Evolutionary conservation across 352 stramenopile species (phyloP).

Genomic region (Globisporangium nagaii): DNA sequence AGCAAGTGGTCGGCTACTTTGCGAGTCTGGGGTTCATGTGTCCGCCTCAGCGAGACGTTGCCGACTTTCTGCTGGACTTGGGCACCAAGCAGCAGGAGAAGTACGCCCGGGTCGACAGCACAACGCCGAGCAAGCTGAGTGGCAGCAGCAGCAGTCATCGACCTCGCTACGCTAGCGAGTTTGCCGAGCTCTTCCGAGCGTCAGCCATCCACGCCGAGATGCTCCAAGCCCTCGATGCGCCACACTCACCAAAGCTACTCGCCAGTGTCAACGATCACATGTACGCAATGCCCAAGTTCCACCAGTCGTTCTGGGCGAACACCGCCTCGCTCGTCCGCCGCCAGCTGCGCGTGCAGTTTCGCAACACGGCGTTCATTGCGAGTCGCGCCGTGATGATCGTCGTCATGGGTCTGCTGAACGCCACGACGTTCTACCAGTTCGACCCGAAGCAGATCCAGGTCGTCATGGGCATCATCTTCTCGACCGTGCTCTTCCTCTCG

Average conservation of each 20-base stretch:
- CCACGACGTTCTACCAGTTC: constrained; percentile 34
- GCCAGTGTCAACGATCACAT: constrained; percentile 68
- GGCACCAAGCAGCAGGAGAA: constrained; percentile 38
- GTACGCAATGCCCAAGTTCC: constrained; percentile 41
- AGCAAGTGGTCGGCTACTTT: constrained; percentile 78
- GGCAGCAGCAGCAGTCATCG: too few relatives aligned
- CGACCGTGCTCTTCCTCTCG: constrained; percentile 47
- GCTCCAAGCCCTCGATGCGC: not conserved
- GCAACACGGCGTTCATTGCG: constrained; percentile 25
- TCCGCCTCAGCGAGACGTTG: constrained; percentile 49
- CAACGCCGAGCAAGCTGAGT: too few relatives aligned
- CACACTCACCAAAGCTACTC: not conserved
- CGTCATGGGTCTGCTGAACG: constrained; percentile 35
- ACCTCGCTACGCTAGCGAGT: constrained; percentile 21
- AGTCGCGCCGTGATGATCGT: constrained; percentile 26
- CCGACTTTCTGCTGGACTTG: constrained; percentile 86
- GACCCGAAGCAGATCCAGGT: constrained; percentile 15
- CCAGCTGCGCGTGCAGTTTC: constrained; percentile 39
- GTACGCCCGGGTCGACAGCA: too few relatives aligned
- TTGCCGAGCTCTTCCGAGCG: not conserved
- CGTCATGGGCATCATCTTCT: constrained; percentile 57
- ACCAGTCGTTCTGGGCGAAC: constrained; percentile 21
- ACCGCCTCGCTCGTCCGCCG: constrained; percentile 24
- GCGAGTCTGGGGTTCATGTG: constrained; percentile 30
- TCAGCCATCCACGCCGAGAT: not conserved